Evolutionary conservation across 2,329 filamentous ascomycete genomes (phyloP).

Genomic region (Uncinocarpus reesii): DNA sequence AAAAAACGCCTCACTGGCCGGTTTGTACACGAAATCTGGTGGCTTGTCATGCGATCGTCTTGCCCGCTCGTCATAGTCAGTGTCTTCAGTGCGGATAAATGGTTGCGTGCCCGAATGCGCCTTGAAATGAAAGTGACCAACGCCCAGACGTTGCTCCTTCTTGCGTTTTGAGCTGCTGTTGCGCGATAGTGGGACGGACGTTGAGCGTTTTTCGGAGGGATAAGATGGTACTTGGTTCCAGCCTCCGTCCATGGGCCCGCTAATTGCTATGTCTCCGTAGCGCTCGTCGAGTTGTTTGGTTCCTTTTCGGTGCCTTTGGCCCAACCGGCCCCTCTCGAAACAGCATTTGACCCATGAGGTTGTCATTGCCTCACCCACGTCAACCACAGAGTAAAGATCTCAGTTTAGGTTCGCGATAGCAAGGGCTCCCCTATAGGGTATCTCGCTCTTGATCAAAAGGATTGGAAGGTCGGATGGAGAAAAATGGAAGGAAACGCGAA

Average conservation of each 20-base stretch:
- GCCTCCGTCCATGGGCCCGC: slow-evolving; percentile 18
- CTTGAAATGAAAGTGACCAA: background rate
- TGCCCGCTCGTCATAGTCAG: background rate
- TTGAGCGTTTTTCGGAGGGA: slow-evolving; percentile 6
- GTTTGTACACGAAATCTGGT: slow-evolving; percentile 18
- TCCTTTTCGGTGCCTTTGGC: slow-evolving; percentile 14
- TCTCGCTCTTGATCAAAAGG: background rate
- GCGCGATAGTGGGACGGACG: slow-evolving; percentile 1
- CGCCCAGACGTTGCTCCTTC: background rate
- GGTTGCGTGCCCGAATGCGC: slow-evolving; percentile 1
- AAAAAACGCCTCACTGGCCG: slow-evolving; percentile 17
- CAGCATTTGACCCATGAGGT: slow-evolving; percentile 13
- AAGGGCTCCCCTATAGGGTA: no score
- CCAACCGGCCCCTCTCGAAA: slow-evolving; percentile 15
- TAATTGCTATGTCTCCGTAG: slow-evolving; percentile 17
- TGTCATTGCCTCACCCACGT: background rate
- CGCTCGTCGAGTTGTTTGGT: slow-evolving; percentile 14
- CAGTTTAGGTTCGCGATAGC: no score
- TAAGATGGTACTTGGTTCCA: slow-evolving; percentile 17
- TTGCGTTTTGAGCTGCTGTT: no score
- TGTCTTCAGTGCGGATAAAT: background rate
- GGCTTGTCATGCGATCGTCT: background rate
- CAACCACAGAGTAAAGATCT: background rate
- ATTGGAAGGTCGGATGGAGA: background rate
- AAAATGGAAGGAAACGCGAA: background rate